Conservation (phyloP, 2,329 filamentous ascomycete species). For the Bretziella fagacearum region DNA sequence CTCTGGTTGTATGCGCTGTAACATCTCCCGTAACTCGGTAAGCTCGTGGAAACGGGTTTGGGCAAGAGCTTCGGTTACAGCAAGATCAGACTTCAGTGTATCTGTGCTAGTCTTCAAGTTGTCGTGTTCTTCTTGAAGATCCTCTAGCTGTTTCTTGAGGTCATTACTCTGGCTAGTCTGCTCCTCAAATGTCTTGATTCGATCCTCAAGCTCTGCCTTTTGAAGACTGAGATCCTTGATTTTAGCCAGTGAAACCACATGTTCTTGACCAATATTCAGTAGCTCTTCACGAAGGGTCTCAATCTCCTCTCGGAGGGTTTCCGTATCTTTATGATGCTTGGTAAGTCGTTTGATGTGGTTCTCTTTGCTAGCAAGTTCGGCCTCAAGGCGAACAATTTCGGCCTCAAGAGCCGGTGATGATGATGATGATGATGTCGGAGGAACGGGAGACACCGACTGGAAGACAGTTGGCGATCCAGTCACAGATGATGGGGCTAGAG, state of each 20-base stretch:
- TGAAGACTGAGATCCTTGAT: slow-evolving; percentile 44
- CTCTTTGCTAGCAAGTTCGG: slow-evolving; percentile 47
- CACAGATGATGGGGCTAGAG: slow-evolving; percentile 20
- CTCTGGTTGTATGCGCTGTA: slow-evolving; percentile 78
- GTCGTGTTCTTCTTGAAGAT: slow-evolving; percentile 35
- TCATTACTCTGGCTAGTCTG: slow-evolving; percentile 27
- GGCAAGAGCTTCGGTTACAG: slow-evolving; percentile 70
- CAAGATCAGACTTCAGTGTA: slow-evolving; percentile 64
- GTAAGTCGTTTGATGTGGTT: slow-evolving; percentile 54
- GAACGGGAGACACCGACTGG: slow-evolving; percentile 4
- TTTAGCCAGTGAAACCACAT: slow-evolving; percentile 66
- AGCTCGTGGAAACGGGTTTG: slow-evolving; percentile 79
- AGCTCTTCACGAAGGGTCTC: slow-evolving; percentile 69
- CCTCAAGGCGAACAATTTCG: slow-evolving; percentile 34
- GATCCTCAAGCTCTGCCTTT: slow-evolving; percentile 28
- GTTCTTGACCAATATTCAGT: slow-evolving; percentile 61
- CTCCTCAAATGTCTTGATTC: slow-evolving; percentile 50
- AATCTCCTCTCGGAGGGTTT: slow-evolving; percentile 69
- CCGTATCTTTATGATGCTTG: slow-evolving; percentile 55
- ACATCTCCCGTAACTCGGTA: slow-evolving; percentile 57
- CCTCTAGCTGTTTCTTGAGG: slow-evolving; percentile 10
- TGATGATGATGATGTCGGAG: slow-evolving; percentile 15
- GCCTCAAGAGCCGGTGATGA: slow-evolving; percentile 25
- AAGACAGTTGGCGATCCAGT: slow-evolving; percentile 10
- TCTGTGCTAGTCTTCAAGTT: slow-evolving; percentile 53